phyloP scores from a whole-genome alignment of 148 eudicot genomes.

The Rhododendron henanense region DNA sequence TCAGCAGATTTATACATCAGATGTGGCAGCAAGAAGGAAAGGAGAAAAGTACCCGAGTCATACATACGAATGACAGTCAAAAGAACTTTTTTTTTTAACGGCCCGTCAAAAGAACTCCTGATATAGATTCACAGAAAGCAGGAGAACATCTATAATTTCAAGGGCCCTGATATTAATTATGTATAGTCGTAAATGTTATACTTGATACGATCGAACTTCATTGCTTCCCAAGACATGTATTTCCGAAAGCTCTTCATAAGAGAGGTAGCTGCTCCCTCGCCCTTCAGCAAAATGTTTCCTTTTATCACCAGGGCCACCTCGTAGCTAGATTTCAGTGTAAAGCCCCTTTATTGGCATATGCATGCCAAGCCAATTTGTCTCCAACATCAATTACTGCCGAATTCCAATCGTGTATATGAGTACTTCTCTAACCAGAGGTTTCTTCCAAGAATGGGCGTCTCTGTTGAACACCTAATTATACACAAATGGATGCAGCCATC shows the following conservation, averaged over 20 bases:
- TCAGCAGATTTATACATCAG: not conserved
- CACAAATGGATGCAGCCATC: not conserved
- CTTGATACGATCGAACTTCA: not conserved
- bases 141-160: not conserved
- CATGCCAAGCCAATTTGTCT: not conserved
- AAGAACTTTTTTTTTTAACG: not conserved
- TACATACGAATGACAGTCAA: not conserved
- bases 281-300: not conserved
- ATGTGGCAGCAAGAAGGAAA: not conserved
- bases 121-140: not conserved
- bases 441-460: not conserved
- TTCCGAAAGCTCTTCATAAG: not conserved
- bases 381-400: not conserved
- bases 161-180: not conserved
- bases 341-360: not conserved
- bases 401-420: not conserved
- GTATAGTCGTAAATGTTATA: not conserved
- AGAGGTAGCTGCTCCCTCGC: not conserved
- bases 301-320: not conserved
- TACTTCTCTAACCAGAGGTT: not conserved
- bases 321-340: not conserved
- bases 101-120: not conserved
- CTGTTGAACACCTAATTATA: not conserved
- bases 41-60: not conserved
- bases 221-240: not conserved